These are phyloP conservation scores for Schoenoplectus triqueter DNA, from an alignment of 202 grass and related monocot species.

Conservation along the genomic window DNA sequence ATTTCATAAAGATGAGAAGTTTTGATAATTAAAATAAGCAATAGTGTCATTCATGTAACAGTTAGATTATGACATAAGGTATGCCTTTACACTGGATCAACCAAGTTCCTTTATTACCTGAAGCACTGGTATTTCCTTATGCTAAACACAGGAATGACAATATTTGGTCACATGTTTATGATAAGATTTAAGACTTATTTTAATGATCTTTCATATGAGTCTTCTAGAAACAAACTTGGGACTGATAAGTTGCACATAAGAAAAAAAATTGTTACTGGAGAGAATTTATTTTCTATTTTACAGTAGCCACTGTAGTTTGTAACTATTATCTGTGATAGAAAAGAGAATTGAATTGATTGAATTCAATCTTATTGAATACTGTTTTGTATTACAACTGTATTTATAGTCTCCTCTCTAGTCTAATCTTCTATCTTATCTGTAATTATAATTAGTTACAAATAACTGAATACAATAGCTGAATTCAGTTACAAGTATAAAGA, in stretches of 20 bases:
- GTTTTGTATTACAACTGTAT: no score
- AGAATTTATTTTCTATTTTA: neutral
- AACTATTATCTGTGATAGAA: neutral
- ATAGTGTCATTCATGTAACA: neutral
- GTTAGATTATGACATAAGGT: conserved; percentile 14
- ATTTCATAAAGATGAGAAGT: neutral
- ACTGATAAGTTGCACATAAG: neutral
- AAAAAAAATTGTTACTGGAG: no score
- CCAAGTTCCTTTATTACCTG: conserved; percentile 37
- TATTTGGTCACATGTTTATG: conserved; percentile 4
- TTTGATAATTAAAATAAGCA: neutral
- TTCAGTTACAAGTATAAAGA: no score
- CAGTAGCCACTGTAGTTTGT: neutral
- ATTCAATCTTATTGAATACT: no score
- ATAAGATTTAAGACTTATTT: conserved; percentile 2
- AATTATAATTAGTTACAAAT: no score
- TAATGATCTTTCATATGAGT: neutral
- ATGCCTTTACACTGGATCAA: conserved; percentile 46
- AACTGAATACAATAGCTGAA: no score
- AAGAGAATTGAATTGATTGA: no score
- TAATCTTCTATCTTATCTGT: no score
- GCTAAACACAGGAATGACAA: neutral
- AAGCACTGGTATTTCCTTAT: neutral
- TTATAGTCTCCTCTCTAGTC: no score
- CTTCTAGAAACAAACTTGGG: conserved; percentile 1